These are phyloP conservation scores for Wickerhamiella sorbophila DNA, from an alignment of 805 yeast species.

Conservation along the genomic window DNA sequence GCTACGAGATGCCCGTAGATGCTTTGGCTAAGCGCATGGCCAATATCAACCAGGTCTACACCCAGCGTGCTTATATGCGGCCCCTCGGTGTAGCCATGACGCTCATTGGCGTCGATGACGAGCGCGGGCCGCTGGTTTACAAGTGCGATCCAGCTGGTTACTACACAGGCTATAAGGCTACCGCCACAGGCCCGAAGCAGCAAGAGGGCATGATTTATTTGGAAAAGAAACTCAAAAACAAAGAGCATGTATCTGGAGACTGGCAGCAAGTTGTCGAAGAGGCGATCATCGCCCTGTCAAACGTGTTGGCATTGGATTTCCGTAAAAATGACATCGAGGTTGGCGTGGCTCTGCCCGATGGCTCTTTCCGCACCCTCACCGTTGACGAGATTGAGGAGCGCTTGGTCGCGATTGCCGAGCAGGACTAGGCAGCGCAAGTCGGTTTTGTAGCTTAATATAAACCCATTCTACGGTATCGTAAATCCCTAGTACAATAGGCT, in stretches of 20 bases:
- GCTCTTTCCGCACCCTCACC: constrained; percentile 50
- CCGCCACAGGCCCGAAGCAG: constrained; percentile 93
- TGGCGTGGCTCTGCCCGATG: constrained; percentile 66
- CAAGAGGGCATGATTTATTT: constrained; percentile 84
- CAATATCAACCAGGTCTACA: constrained; percentile 84
- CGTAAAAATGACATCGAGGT: constrained; percentile 86
- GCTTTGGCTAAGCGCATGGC: constrained; percentile 91
- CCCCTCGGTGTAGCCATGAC: constrained; percentile 92
- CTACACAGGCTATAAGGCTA: constrained; percentile 78
- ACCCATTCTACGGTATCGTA: neutral
- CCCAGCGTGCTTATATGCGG: constrained; percentile 97
- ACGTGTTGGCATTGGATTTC: constrained; percentile 82
- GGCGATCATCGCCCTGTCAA: constrained; percentile 74
- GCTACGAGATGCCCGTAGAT: constrained; percentile 94
- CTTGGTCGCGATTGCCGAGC: constrained; percentile 87
- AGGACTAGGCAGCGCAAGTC: constrained; percentile 39
- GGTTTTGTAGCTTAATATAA: neutral
- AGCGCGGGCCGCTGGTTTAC: constrained; percentile 73
- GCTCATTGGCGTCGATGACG: constrained; percentile 77
- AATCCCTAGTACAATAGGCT: constrained; percentile 1
- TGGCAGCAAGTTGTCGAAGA: constrained; percentile 84
- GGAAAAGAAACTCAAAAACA: constrained; percentile 78
- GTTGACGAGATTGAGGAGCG: constrained; percentile 91
- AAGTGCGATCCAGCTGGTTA: constrained; percentile 98
- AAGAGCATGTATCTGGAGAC: constrained; percentile 55